Evolutionary conservation across 2,329 filamentous ascomycete species (phyloP), one percentile per base, ranked within the genome.

Genomic region (Cytospora schulzeri): DNA sequence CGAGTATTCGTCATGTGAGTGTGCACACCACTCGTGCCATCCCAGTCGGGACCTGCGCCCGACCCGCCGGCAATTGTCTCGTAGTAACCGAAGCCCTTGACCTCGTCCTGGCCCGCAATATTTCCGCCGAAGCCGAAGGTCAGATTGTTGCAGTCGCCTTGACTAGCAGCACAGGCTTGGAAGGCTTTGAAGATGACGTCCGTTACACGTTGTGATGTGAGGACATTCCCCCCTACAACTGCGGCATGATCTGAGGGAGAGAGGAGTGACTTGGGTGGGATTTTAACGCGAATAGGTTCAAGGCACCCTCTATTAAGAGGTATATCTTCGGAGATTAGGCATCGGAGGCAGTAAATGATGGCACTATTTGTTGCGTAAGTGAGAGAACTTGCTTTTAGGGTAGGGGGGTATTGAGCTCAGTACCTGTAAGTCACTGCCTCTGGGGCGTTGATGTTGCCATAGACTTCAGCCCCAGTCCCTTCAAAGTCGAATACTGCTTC

Each of bases 241-340:
- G 91, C 92, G 0, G 91, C 91, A 56, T 87, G 87, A 72, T 90
- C 88, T 0, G 88, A 90, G 0, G 92, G 92, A 0, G 86, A 89
- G 35, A 96, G 84, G 73, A 95, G 89, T 14, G 86, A 89, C 68
- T 86, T 85, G 9, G 86, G 84, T 0, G 91, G 90, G 58, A 94
- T 92, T 55, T 82, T 81, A 72, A 95, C 89, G 61, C 87, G 83
- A 70, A 95, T 91, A 0, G 92, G 91, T 57, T 86, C 86, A 3
- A 95, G 80, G 68, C 92, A 96, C 68, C 92, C 92, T 76, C 96
- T 92, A 77, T 96, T 96, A 4, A 96, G 83, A 0, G 92, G 92
- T 17, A 96, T 93, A 69, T 94, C 91, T 68, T 91, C 86, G 45
- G 85, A 88, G 70, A 96, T 92, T 64, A 96, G 83, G 71, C 88